Evolutionary conservation across 352 stramenopile genomes (phyloP), one percentile per base, ranked within the genome.

Genomic region (Thalassiosira ordinaria): DNA sequence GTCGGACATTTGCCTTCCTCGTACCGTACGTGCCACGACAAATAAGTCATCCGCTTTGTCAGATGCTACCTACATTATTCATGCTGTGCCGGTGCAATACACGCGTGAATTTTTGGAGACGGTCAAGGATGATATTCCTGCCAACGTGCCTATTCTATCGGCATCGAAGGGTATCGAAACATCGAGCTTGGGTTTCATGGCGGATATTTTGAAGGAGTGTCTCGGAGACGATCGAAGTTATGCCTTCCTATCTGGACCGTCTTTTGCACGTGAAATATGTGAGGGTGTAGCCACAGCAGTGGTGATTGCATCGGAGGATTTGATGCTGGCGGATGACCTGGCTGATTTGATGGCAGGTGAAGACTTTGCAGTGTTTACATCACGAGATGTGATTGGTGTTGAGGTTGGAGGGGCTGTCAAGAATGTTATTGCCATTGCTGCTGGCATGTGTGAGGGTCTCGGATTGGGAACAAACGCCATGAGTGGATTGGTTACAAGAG

Each of bases 81-180:
- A 99, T 80, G 97, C 96, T 63, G 95, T 99, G 13, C 97, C 97
- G 2, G 96, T 97, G 47, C 97, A 99, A 86, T 96, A 97, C 49
- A 97, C 93, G 26, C 95, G 96, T 11, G 81, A 89, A 35, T 98
- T 98, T 83, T 77, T 99, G 29, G 80, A 84, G 5, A 76, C 92
- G 52, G 90, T 98, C 39, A 94, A 95, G 57, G 83, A 95, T 60
- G 81, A 93, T 47, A 97, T 99, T 72, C 94, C 96, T 13, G 20
- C 77, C 0, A 93, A 96, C 52, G 95, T 96, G 1, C 95, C 97
- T 44, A 93, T 99, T 31, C 89, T 99, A 27, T 94, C 93, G 78
- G 98, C 96, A 11, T 97, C 93, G 75, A 99, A 99, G 83, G 97
- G 95, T 0, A 94, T 99, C 75, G 97, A 99, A 91, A 95, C 97